Evolutionary conservation across 345 rosid species (phyloP).

Genomic region (Syzygium aqueum): DNA sequence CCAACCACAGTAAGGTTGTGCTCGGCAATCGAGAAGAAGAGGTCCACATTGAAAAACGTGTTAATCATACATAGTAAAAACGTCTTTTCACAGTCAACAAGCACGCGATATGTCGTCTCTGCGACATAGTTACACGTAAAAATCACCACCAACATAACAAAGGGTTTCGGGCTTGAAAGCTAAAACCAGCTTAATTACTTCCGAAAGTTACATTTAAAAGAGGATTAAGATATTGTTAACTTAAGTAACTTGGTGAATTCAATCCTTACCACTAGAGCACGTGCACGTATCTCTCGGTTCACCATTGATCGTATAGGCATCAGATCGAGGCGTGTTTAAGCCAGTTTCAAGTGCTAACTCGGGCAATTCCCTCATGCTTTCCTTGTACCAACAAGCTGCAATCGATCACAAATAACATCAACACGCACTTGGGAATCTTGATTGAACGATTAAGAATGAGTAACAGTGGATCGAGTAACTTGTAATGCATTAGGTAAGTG

Average conservation of each 20-base stretch:
- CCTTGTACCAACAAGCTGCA: constrained; percentile 10
- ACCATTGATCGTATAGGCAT: constrained; percentile 8
- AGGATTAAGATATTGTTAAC: no score
- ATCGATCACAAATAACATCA: no score
- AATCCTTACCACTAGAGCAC: constrained; percentile 10
- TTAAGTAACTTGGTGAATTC: neutral
- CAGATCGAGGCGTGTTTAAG: neutral
- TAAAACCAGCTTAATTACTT: neutral
- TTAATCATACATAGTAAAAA: constrained; percentile 4
- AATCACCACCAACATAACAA: neutral
- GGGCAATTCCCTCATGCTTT: neutral
- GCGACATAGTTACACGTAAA: neutral
- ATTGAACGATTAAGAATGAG: neutral
- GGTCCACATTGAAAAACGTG: constrained; percentile 5
- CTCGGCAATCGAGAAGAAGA: constrained; percentile 7
- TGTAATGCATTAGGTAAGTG: neutral
- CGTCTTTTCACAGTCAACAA: constrained; percentile 1
- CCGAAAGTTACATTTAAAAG: neutral
- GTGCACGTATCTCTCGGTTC: constrained; percentile 9
- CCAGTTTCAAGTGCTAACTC: neutral
- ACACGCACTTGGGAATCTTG: neutral
- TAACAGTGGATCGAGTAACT: neutral
- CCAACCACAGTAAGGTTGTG: constrained; percentile 10
- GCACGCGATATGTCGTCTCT: constrained; percentile 2
- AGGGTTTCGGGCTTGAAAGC: neutral